Evolutionary conservation across 805 yeast species (phyloP).

Genomic region (Metschnikowia koreensis): DNA sequence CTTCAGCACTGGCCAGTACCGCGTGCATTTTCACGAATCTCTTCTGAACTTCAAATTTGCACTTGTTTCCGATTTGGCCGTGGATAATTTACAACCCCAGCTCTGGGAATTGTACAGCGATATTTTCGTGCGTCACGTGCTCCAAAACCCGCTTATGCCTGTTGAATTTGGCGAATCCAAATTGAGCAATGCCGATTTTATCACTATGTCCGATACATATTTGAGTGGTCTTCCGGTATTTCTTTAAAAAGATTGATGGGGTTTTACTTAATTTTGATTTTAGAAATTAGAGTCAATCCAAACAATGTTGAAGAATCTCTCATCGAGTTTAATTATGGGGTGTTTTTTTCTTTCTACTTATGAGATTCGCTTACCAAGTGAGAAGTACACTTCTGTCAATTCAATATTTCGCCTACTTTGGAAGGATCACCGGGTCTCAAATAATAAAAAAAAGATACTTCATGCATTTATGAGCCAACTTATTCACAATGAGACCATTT

Average conservation of each 20-base stretch:
- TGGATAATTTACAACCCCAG: conserved; percentile 54
- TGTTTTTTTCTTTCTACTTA: too few species aligned
- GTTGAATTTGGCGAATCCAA: conserved; percentile 57
- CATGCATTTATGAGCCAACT: too few species aligned
- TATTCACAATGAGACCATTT: too few species aligned
- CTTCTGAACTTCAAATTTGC: conserved; percentile 77
- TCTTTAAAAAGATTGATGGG: neutral
- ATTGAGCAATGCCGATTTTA: conserved; percentile 57
- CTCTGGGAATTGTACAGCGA: conserved; percentile 59
- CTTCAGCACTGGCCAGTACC: conserved; percentile 70
- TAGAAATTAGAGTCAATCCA: too few species aligned
- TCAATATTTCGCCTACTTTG: too few species aligned
- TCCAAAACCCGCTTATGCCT: conserved; percentile 52
- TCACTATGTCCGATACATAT: conserved; percentile 50
- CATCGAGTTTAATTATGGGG: too few species aligned
- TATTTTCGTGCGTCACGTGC: conserved; percentile 58
- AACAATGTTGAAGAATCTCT: too few species aligned
- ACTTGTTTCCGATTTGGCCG: conserved; percentile 62
- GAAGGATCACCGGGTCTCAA: too few species aligned
- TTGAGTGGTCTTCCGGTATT: conserved; percentile 33
- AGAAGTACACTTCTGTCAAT: too few species aligned
- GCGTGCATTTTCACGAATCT: conserved; percentile 79
- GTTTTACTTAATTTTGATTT: too few species aligned
- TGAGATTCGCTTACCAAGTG: too few species aligned
- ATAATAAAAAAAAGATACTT: too few species aligned